These are phyloP conservation scores for Combretum micranthum DNA, from an alignment of 345 rosid genomes.

Conservation along the genomic window DNA sequence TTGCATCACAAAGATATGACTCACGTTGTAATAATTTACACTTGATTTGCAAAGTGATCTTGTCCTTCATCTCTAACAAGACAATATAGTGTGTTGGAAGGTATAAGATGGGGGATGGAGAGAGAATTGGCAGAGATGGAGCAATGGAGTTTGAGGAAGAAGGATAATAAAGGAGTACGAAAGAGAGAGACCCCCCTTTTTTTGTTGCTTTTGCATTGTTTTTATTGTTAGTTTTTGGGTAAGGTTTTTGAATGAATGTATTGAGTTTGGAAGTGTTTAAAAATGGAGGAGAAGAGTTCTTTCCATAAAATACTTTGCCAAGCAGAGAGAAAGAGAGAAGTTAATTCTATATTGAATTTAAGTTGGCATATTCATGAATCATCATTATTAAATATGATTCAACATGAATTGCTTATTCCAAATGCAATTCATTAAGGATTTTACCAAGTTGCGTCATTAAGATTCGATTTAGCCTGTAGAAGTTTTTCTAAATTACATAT, in stretches of 20 bases:
- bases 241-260: neutral
- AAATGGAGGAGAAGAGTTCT: constrained; percentile 12
- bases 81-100: constrained; percentile 11
- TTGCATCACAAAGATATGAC: too few species aligned
- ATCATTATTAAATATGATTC: too few species aligned
- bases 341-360: too few species aligned
- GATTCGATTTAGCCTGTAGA: too few species aligned
- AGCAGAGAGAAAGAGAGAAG: neutral
- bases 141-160: constrained; percentile 39
- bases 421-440: too few species aligned
- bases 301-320: constrained; percentile 17
- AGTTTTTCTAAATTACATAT: too few species aligned
- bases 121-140: constrained; percentile 16
- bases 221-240: neutral
- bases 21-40: too few species aligned
- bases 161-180: constrained; percentile 60
- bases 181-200: constrained; percentile 58
- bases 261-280: neutral
- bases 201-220: neutral
- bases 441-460: too few species aligned
- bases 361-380: too few species aligned
- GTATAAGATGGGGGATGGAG: constrained; percentile 27
- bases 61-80: constrained; percentile 17
- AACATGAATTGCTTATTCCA: too few species aligned
- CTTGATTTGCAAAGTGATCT: constrained; percentile 31